phyloP scores from a whole-genome alignment of 257 asterid genomes.

The Jacaranda mimosifolia region DNA sequence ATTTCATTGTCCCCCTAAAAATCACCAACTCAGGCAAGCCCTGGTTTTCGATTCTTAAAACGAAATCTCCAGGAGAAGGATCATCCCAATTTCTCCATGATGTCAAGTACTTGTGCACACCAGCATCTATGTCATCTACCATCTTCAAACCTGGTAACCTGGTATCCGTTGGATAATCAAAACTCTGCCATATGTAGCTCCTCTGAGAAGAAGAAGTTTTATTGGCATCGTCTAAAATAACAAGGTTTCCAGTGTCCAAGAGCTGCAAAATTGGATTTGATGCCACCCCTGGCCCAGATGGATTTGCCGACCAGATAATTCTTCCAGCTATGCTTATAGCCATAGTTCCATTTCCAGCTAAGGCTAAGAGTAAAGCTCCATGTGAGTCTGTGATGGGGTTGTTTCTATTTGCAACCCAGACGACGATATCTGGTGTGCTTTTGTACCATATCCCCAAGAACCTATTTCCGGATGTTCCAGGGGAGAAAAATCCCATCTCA shows the following conservation, averaged over 20 bases:
- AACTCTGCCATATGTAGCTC: conserved; percentile 47
- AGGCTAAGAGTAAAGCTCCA: neutral
- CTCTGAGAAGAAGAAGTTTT: neutral
- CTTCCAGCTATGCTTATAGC: neutral
- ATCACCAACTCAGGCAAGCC: conserved; percentile 36
- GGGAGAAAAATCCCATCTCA: conserved; percentile 44
- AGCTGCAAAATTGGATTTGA: conserved; percentile 34
- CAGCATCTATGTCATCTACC: neutral
- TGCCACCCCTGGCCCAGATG: conserved; percentile 6
- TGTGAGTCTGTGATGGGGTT: conserved; percentile 25
- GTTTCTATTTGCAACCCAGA: conserved; percentile 50
- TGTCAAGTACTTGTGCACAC: conserved; percentile 30
- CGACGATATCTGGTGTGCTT: conserved; percentile 32
- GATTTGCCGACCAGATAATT: conserved; percentile 39
- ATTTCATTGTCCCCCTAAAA: neutral
- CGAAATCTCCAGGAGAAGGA: conserved; percentile 43
- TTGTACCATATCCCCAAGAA: conserved; percentile 47
- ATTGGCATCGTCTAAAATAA: neutral
- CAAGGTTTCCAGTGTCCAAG: conserved; percentile 41
- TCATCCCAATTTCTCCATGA: conserved; percentile 44
- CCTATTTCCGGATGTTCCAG: conserved; percentile 23
- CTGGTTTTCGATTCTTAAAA: conserved; percentile 10
- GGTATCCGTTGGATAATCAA: conserved; percentile 45
- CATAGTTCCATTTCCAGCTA: conserved; percentile 21
- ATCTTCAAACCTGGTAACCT: conserved; percentile 42